Evolutionary conservation across 495 filamentous ascomycete species (phyloP), one percentile per base, ranked within the genome.

Genomic region (Tirmania nivea): DNA sequence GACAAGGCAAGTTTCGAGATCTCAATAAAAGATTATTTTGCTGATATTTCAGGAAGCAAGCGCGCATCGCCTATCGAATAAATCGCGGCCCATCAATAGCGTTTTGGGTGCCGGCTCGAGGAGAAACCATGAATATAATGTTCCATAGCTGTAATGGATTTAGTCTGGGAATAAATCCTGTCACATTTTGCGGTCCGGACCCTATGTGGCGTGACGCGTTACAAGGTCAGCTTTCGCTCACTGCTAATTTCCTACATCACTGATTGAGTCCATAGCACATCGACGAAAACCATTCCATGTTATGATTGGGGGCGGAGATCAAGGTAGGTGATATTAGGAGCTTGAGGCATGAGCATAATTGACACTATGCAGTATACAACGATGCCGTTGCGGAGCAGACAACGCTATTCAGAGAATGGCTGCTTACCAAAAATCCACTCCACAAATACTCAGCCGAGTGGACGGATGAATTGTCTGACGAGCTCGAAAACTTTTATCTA

Each of bases 121-220:
- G 79, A 20, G 75, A 94, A 67, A 75, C 82, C 8, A 96, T 97
- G 92, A 94, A 96, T 68, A 84, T 93, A 60, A 93, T 95, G 86
- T 96, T 93, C 69, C 76, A 96, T 71, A 89, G 80, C 64, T 93
- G 92, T 72, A 97, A 97, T 66, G 90, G 92, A 42, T 96, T 97
- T 69, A 86, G 83, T 58, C 63, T 83, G 52, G 81, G 75, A 58
- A 84, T 84, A 51, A 77, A 95, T 55, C 66, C 87, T 0, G 69
- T 87, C 60, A 68, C 75, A 48, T 80, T 95, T 67, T 84, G 79
- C 60, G 90, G 90, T 0, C 90, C 90, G 2, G 90, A 97, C 71
- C 92, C 90, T 10, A 71, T 97, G 66, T 97, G 90, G 90, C 78
- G 87, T 55, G 90, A 97, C 62, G 83, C 96, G 16, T 73, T 97